phyloP scores from a whole-genome alignment of 768 basidiomycete genomes.

The Russula sp. region DNA sequence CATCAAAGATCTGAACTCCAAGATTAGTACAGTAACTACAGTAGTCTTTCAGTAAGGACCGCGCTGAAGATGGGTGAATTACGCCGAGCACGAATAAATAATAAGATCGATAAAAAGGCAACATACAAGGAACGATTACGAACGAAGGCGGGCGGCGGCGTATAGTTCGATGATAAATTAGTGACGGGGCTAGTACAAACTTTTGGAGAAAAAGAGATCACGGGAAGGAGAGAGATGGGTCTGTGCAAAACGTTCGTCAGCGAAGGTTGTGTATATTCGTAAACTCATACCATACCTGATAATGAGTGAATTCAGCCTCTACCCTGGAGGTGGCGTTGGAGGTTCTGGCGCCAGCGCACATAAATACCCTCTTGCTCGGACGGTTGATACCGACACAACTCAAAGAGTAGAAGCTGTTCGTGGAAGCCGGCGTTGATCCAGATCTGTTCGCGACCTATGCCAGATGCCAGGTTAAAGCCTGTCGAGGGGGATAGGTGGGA shows the following conservation, averaged over 20 bases:
- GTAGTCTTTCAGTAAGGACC: too few species aligned
- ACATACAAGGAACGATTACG: not conserved
- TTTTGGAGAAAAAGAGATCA: not conserved
- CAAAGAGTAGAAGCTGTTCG: constrained; percentile 20
- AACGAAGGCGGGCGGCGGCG: not conserved
- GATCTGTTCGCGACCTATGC: constrained; percentile 20
- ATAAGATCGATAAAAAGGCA: not conserved
- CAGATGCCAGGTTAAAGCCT: not conserved
- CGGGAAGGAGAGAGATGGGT: not conserved
- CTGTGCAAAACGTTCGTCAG: not conserved
- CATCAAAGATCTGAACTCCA: too few species aligned
- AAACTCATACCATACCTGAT: not conserved
- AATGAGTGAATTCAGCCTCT: not conserved
- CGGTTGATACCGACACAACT: constrained; percentile 20
- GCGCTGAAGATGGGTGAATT: too few species aligned
- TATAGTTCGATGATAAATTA: not conserved
- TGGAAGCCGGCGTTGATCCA: constrained; percentile 20
- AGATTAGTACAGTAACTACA: too few species aligned
- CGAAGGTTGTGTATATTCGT: not conserved
- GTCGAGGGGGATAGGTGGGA: not conserved
- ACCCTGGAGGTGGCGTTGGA: constrained; percentile 6
- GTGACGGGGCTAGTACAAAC: not conserved
- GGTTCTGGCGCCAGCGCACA: constrained; percentile 20
- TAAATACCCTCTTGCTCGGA: constrained; percentile 20
- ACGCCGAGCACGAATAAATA: too few species aligned